These are phyloP conservation scores for Oryza longistaminata DNA, from an alignment of 176 grass and related monocot species.

Conservation along the genomic window DNA sequence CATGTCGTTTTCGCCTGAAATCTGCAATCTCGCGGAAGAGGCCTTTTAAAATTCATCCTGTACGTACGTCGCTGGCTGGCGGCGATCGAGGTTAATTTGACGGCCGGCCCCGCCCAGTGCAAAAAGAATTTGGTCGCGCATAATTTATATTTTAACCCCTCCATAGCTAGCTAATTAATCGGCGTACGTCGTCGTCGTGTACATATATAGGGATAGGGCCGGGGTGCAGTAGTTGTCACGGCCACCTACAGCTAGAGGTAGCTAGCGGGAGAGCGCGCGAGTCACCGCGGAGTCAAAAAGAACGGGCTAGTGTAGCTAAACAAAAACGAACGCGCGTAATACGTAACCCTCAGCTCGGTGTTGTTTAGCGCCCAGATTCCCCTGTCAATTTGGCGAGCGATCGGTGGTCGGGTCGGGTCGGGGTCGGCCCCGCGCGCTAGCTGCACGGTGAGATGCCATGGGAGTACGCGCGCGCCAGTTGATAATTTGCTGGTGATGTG, in stretches of 20 bases:
- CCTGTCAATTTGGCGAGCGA: background rate
- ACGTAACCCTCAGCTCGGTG: too few species aligned
- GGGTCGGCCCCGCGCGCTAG: background rate
- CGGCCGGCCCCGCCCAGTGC: background rate
- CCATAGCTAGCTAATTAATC: background rate
- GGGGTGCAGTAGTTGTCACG: conserved; percentile 21
- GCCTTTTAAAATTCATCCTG: conserved; percentile 1
- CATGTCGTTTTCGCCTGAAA: conserved; percentile 37
- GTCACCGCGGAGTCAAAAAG: conserved; percentile 7
- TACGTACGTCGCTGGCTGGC: conserved; percentile 30
- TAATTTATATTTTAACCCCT: background rate
- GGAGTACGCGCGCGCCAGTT: background rate
- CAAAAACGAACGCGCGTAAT: background rate
- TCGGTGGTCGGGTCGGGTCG: background rate
- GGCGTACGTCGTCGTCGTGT: background rate
- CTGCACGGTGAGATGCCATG: conserved; percentile 18
- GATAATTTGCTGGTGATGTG: conserved; percentile 12
- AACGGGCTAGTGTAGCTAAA: conserved; percentile 1
- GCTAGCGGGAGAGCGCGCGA: background rate
- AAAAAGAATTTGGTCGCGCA: background rate
- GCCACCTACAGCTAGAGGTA: conserved; percentile 17
- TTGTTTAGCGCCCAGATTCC: conserved; percentile 44
- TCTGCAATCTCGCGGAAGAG: conserved; percentile 21
- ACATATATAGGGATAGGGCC: too few species aligned
- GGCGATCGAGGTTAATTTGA: background rate